Conservation (phyloP, 495 filamentous ascomycete species). For the Penicillium macrosclerotiorum region DNA sequence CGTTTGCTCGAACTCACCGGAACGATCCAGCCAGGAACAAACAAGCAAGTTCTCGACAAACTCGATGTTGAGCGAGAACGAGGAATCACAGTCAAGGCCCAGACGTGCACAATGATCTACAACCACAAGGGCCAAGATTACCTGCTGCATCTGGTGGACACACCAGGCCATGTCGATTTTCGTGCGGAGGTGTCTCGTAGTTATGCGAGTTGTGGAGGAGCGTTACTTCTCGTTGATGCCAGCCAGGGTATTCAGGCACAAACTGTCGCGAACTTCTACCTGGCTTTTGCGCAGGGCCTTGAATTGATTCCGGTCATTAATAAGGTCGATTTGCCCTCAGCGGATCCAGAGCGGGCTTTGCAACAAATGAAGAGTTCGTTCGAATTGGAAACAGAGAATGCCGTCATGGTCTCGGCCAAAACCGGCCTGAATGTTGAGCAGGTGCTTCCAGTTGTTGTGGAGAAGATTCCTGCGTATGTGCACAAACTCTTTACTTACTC, state of each 20-base stretch:
- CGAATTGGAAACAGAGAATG: constrained; percentile 77
- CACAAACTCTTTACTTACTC: too few species aligned
- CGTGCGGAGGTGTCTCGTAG: constrained; percentile 91
- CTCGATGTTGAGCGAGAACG: constrained; percentile 94
- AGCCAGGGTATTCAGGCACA: constrained; percentile 91
- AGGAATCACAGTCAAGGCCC: constrained; percentile 97
- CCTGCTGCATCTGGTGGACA: constrained; percentile 92
- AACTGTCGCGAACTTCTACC: constrained; percentile 96
- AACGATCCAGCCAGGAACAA: constrained; percentile 80
- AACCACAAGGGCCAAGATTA: constrained; percentile 83
- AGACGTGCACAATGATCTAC: constrained; percentile 98
- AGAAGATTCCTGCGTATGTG: constrained; percentile 72
- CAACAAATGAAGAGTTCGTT: constrained; percentile 83
- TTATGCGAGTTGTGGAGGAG: constrained; percentile 93
- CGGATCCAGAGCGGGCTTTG: constrained; percentile 79
- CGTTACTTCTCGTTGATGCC: constrained; percentile 88
- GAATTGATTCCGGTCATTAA: constrained; percentile 89
- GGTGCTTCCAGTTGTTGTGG: constrained; percentile 79
- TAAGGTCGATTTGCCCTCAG: constrained; percentile 88
- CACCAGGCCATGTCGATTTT: constrained; percentile 97
- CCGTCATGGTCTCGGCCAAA: constrained; percentile 89
- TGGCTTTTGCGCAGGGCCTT: constrained; percentile 89
- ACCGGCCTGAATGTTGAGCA: constrained; percentile 82
- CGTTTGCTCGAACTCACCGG: constrained; percentile 92
- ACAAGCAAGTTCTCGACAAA: constrained; percentile 96